These are phyloP conservation scores for Microcos paniculata DNA, from an alignment of 345 rosid genomes.

Conservation along the genomic window DNA sequence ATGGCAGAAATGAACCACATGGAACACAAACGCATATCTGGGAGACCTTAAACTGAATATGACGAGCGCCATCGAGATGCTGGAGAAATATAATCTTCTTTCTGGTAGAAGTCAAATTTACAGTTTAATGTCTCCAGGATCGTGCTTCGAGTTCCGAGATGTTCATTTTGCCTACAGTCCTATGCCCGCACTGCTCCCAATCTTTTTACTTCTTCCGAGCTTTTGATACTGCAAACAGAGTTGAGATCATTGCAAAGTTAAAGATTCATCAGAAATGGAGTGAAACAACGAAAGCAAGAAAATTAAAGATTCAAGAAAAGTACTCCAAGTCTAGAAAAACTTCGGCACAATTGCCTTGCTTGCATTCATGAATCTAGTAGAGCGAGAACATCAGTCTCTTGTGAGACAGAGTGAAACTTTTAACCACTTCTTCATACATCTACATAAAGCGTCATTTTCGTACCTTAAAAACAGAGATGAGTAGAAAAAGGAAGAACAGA, in stretches of 20 bases:
- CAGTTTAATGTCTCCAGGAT: background rate
- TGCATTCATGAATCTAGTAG: no score
- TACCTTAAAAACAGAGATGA: no score
- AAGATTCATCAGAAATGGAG: background rate
- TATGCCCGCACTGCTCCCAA: background rate
- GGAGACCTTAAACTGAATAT: background rate
- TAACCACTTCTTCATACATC: no score
- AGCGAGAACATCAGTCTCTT: no score
- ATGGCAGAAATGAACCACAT: background rate
- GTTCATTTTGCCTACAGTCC: background rate
- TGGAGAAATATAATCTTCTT: background rate
- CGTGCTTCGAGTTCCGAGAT: background rate
- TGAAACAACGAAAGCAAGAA: background rate
- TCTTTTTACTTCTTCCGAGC: background rate
- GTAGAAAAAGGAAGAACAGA: no score
- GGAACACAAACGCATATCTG: background rate
- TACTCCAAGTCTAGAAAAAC: no score
- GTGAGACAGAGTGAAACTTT: no score
- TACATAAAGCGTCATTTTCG: no score
- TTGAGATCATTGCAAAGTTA: background rate
- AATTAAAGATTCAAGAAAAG: background rate
- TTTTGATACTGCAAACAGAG: background rate
- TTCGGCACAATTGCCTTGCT: no score
- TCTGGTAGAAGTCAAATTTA: background rate
- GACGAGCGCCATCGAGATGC: background rate